These are phyloP conservation scores for Leishmania arabica DNA, from an alignment of 208 protist genomes.

Conservation along the genomic window DNA sequence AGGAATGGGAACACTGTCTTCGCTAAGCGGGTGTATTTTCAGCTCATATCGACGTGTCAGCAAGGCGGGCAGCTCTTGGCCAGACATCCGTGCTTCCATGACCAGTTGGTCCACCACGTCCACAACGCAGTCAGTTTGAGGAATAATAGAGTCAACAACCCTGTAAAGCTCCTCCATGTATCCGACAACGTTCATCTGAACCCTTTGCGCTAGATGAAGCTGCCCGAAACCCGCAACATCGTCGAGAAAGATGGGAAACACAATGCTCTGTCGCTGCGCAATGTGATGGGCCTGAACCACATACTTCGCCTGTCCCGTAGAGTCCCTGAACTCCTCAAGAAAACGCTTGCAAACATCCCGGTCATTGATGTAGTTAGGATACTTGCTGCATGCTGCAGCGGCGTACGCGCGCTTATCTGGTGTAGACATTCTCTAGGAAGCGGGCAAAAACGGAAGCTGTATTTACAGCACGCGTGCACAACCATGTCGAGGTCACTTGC, in stretches of 20 bases:
- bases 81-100: constrained; percentile 59
- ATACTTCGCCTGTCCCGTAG: constrained; percentile 59
- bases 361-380: constrained; percentile 84
- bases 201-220: constrained; percentile 74
- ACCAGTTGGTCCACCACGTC: constrained; percentile 81
- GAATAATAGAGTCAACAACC: constrained; percentile 76
- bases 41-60: constrained; percentile 81
- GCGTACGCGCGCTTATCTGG: constrained; percentile 45
- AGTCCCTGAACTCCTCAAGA: constrained; percentile 65
- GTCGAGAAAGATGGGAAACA: constrained; percentile 66
- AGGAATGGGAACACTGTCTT: constrained; percentile 47
- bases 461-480: not conserved
- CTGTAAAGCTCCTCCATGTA: constrained; percentile 83
- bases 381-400: constrained; percentile 69
- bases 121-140: constrained; percentile 34
- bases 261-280: constrained; percentile 37
- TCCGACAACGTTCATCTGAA: constrained; percentile 88
- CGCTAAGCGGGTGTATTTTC: constrained; percentile 55
- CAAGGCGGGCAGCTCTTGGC: constrained; percentile 63
- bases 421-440: constrained; percentile 18
- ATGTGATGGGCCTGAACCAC: constrained; percentile 43
- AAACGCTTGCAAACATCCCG: constrained; percentile 74
- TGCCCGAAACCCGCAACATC: constrained; percentile 72
- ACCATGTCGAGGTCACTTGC: not conserved
- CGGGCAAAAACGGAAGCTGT: not conserved